Conservation (phyloP, 2,329 filamentous ascomycete species). For the Pseudocercospora vitis region DNA sequence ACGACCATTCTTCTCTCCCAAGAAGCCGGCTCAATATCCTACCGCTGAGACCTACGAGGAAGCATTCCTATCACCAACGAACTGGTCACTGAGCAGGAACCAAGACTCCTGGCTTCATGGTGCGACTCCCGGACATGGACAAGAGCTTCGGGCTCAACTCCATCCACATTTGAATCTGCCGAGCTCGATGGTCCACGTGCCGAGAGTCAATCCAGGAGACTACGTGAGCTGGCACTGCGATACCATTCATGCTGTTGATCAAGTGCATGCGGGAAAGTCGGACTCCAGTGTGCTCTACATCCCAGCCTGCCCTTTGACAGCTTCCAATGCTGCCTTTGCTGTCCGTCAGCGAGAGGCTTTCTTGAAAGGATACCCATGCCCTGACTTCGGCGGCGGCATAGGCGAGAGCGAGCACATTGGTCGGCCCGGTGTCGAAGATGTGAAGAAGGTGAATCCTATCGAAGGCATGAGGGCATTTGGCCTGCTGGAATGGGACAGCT, state of each 20-base stretch:
- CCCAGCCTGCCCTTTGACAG: conserved; percentile 78
- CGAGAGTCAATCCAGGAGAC: conserved; percentile 68
- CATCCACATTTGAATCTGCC: conserved; percentile 71
- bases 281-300: conserved; percentile 91
- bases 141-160: conserved; percentile 63
- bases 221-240: conserved; percentile 76
- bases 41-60: conserved; percentile 42
- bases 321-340: conserved; percentile 70
- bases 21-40: conserved; percentile 41
- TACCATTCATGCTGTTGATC: conserved; percentile 79
- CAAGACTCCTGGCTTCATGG: conserved; percentile 67
- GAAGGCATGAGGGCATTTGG: conserved; percentile 59
- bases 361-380: conserved; percentile 54
- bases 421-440: conserved; percentile 41
- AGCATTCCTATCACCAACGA: conserved; percentile 53
- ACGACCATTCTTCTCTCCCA: conserved; percentile 74
- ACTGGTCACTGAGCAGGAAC: conserved; percentile 59
- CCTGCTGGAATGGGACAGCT: conserved; percentile 51
- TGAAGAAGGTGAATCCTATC: conserved; percentile 38
- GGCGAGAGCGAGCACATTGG: conserved; percentile 60
- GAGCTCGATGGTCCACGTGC: conserved; percentile 70
- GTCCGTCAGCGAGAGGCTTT: conserved; percentile 71
- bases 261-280: conserved; percentile 65
- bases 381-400: conserved; percentile 58
- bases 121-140: conserved; percentile 65